Percentiles rank a stretch among this genome's conserved stretches.
Conservation (phyloP, 1,284 basidiomycete species). For the Thecaphora frezii region DNA sequence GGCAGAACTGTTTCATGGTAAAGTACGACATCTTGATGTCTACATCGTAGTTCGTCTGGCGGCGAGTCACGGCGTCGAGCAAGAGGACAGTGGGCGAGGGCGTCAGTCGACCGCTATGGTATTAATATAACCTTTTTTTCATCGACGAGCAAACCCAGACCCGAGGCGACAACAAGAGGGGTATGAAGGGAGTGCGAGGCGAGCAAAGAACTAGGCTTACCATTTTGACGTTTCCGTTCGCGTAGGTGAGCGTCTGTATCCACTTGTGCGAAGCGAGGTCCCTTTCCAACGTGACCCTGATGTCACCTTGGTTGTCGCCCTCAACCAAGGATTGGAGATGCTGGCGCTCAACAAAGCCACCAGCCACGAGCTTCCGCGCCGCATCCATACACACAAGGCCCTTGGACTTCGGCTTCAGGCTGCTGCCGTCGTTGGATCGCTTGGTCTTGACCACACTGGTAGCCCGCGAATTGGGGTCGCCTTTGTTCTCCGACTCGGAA, state of each 20-base stretch:
- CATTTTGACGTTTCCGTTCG: not conserved
- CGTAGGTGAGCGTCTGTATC: not conserved
- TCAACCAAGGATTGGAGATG: not conserved
- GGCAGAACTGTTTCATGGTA: not conserved
- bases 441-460: too few relatives aligned
- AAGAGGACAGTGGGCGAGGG: too few relatives aligned
- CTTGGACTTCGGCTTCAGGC: too few relatives aligned
- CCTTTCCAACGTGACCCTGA: not conserved
- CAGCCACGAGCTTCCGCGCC: not conserved
- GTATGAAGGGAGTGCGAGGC: too few relatives aligned
- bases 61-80: not conserved
- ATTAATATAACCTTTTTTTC: not conserved
- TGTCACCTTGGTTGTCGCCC: not conserved
- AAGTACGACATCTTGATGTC: not conserved
- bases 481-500: too few relatives aligned
- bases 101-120: too few relatives aligned
- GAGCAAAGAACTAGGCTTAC: too few relatives aligned
- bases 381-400: too few relatives aligned
- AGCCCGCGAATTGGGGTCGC: not conserved
- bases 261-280: not conserved
- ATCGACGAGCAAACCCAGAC: too few relatives aligned
- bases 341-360: not conserved
- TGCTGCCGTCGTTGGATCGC: too few relatives aligned
- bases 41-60: not conserved
- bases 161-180: not conserved